Base-by-base conservation (phyloP, 176 grass and related monocot species). In the Carex pumila region DNA sequence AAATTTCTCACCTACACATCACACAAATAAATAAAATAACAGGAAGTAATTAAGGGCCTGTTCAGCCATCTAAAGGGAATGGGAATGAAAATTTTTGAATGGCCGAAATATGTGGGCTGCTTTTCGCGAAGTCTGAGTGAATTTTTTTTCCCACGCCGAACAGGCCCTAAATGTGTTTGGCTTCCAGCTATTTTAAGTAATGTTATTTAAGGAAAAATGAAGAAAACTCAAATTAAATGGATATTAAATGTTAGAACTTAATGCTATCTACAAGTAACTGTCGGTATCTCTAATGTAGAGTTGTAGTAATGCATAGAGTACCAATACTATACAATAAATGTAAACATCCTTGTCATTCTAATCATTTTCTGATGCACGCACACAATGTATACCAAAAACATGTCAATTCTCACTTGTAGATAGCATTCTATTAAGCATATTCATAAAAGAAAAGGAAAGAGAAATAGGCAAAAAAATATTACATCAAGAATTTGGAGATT, bases 401-500 rank as follows among this genome's bases (percentile, higher is more conserved):
- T 53, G 4, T 50, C n/a, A 29, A 8, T 13, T 67, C 65, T 53
- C 7, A 74, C 41, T 29, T 74, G 45, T 13, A 8, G 21, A 71
- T 0, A 12, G 6, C 32, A 79, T 79, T 32, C 3, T 61, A 41
- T 8, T 10, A 4, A 45, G 41, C 58, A 81, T 41, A 45, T 81
- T 43, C 15, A 64, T 7, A 43, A 34, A 63, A 64, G 1, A 43
- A 81, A 29, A 45, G 12, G 12, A 81, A 64, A 81, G 79, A 47
- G 30, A 45, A 47, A 45, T 49, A 25, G 60, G 59, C 41, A 81
- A 39, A 39, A 39, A 39, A 39, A 81, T 91, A 81, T 65, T 91
- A 97, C 94, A 91, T 97, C 94, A 71, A 97, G 94, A 85, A 97
- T 97, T 91, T 97, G 94, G 81, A 97, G 94, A 78, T 97, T 97